Base-by-base conservation (phyloP, 2,329 filamentous ascomycete genomes). In the Colletotrichum godetiae region DNA sequence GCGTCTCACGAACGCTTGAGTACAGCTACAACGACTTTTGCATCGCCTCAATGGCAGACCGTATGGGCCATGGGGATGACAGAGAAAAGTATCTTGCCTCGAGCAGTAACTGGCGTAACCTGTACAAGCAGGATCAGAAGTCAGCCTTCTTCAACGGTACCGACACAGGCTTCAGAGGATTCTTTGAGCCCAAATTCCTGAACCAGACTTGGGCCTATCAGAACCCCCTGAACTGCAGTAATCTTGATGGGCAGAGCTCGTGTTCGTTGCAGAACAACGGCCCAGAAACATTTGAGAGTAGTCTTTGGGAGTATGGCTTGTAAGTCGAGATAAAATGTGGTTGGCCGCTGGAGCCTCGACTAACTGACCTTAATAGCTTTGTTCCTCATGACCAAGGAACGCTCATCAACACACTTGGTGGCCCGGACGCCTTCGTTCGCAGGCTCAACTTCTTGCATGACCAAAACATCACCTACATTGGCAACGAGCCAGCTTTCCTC, bases 21-120 rank as follows among this genome's bases (percentile, higher is more conserved):
- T 95, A 95, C 79, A 90, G 92, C 7, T 95, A 95, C 81, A 91
- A 95, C 75, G 93, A 95, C 82, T 95, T 90, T 77, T 91, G 89
- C 75, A 91, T 94, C 68, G 86, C 90, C 0, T 85, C 90, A 59
- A 88, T 94, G 68, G 92, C 92, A 0, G 85, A 86, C 11, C 85
- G 82, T 0, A 79, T 93, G 52, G 89, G 89, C 1, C 85, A 88
- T 13, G 83, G 84, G 3, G 81, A 79, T 0, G 92, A 93, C 61
- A 84, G 86, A 29, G 84, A 88, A 63, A 92, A 88, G 78, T 95
- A 94, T 73, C 78, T 88, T 0, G 80, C 80, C 0, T 88, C 90
- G 0, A 89, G 91, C 65, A 84, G 83, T 0, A 92, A 94, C 78
- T 95, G 93, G 93, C 83, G 86, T 73, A 93, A 93, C 70, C 84